Conservation (phyloP, 2,329 filamentous ascomycete species). For the Fonsecaea pugnacius region DNA sequence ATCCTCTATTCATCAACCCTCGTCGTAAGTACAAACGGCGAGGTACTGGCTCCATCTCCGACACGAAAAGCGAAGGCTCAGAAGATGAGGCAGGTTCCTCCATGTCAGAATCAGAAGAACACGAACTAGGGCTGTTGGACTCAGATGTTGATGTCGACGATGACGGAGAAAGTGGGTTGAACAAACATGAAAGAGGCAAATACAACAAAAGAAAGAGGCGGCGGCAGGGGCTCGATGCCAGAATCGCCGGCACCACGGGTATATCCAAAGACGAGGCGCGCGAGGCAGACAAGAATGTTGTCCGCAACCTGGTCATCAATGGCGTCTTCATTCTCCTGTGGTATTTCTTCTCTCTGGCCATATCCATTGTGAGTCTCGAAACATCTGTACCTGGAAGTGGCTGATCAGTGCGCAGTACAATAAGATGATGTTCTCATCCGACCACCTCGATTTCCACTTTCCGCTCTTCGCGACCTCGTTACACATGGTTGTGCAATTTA, state of each 20-base stretch:
- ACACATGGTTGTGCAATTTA: conserved; percentile 95
- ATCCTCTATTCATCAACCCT: conserved; percentile 32
- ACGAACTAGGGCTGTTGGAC: conserved; percentile 62
- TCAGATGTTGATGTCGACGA: conserved; percentile 79
- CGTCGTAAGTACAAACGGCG: conserved; percentile 37
- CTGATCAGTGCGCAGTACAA: conserved; percentile 72
- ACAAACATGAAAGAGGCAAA: conserved; percentile 70
- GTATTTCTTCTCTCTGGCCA: conserved; percentile 91
- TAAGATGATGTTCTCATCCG: conserved; percentile 97
- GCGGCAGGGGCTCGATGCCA: conserved; percentile 71
- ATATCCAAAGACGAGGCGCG: conserved; percentile 71
- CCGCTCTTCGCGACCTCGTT: conserved; percentile 92
- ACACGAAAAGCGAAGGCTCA: conserved; percentile 30
- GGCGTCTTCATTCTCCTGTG: conserved; percentile 81
- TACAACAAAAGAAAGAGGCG: conserved; percentile 69
- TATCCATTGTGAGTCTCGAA: conserved; percentile 73
- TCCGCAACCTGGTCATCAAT: conserved; percentile 73
- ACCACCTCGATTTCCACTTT: conserved; percentile 83
- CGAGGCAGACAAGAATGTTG: conserved; percentile 73
- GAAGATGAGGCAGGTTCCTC: conserved; percentile 43
- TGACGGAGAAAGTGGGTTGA: conserved; percentile 89
- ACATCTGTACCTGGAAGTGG: conserved; percentile 1
- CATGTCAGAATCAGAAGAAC: conserved; percentile 56
- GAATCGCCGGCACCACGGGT: conserved; percentile 61
- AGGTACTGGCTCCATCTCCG: conserved; percentile 34